A percentile compares a stretch with the other conserved stretches of the same genome.
phyloP scores from a whole-genome alignment of 257 asterid genomes.

The Avicennia marina region DNA sequence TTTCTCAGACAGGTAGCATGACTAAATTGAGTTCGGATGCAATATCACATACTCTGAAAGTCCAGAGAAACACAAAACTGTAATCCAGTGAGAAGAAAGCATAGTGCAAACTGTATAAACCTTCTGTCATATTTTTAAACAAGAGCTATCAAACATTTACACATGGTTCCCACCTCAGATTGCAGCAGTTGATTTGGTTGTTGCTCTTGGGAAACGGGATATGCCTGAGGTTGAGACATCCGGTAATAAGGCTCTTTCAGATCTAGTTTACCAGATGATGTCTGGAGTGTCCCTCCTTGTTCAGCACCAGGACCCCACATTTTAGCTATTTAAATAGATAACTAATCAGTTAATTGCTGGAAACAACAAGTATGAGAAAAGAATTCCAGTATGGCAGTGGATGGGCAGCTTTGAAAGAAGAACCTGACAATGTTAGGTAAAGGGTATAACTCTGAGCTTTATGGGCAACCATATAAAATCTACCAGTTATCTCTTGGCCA shows the following conservation, averaged over 20 bases:
- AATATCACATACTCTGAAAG: too few relatives aligned
- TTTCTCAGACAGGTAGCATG: too few relatives aligned
- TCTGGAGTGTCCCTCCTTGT: constrained; percentile 86
- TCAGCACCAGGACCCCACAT: constrained; percentile 97
- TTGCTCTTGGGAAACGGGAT: constrained; percentile 72
- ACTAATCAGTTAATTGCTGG: too few relatives aligned
- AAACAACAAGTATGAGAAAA: too few relatives aligned
- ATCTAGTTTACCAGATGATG: constrained; percentile 82
- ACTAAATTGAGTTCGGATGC: too few relatives aligned
- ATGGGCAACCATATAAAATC: constrained; percentile 83
- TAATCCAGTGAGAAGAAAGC: neutral
- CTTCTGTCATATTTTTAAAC: neutral
- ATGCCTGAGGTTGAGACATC: constrained; percentile 93
- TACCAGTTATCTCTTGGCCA: constrained; percentile 95
- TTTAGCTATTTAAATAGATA: constrained; percentile 38
- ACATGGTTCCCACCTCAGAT: neutral
- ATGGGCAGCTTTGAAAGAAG: constrained; percentile 4
- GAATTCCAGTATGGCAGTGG: too few relatives aligned
- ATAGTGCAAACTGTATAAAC: neutral
- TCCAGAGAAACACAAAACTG: too few relatives aligned
- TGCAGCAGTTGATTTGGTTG: constrained; percentile 67
- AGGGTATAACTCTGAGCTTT: constrained; percentile 96
- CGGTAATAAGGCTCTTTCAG: constrained; percentile 97
- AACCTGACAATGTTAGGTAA: constrained; percentile 79
- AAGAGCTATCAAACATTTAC: too few relatives aligned